phyloP scores from a whole-genome alignment of 129 eudicot genomes.

The Helianthus tuberosus region DNA sequence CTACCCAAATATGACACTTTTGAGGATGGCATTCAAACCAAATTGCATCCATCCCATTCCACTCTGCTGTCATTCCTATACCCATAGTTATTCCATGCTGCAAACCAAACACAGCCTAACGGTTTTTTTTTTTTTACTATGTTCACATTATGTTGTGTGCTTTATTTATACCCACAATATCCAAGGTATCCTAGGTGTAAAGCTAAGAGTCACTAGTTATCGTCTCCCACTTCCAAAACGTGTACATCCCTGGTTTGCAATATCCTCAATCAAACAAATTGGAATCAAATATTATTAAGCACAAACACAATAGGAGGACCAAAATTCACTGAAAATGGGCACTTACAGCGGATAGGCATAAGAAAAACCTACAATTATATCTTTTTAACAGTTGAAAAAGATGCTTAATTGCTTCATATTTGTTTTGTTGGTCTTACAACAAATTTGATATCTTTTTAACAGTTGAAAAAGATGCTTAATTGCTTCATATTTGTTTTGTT shows the following conservation, averaged over 20 bases:
- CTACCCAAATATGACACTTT: no score
- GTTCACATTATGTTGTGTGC: neutral
- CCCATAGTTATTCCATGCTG: neutral
- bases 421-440: no score
- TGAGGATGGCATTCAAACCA: no score
- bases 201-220: neutral
- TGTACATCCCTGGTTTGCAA: neutral
- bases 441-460: no score
- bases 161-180: neutral
- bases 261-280: neutral
- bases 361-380: neutral
- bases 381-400: neutral
- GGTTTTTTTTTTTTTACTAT: neutral
- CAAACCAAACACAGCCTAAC: neutral
- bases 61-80: neutral
- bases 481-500: no score
- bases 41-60: no score
- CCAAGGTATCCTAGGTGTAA: neutral
- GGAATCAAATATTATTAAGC: neutral
- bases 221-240: neutral
- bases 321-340: neutral
- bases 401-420: no score
- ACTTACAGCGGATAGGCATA: neutral
- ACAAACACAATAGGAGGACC: slow-evolving; percentile 2
- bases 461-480: no score